phyloP scores from a whole-genome alignment of 495 filamentous ascomycete genomes.

The Choiromyces venosus region DNA sequence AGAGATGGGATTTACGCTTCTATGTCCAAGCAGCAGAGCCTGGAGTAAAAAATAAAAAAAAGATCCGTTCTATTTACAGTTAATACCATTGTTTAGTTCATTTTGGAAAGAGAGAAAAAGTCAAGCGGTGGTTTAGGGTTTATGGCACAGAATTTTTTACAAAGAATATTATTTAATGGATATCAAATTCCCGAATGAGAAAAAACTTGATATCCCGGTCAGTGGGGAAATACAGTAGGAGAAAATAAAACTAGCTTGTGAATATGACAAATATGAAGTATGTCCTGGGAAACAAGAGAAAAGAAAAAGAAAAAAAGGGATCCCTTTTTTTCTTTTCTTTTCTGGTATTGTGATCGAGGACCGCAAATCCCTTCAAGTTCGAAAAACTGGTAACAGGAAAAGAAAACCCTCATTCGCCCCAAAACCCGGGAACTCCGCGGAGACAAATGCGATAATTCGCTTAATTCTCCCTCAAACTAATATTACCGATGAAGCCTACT shows the following conservation, averaged over 20 bases:
- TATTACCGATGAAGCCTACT: background rate
- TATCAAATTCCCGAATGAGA: background rate
- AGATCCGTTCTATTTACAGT: background rate
- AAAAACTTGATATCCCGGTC: background rate
- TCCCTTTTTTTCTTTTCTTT: too few species aligned
- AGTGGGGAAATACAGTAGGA: background rate
- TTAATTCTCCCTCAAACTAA: background rate
- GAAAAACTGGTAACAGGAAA: background rate
- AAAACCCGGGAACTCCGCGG: background rate
- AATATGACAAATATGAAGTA: background rate
- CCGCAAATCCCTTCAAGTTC: background rate
- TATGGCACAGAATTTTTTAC: background rate
- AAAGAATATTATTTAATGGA: background rate
- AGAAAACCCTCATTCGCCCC: background rate
- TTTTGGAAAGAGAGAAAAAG: background rate
- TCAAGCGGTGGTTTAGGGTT: background rate
- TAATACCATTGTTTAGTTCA: background rate
- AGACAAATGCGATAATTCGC: background rate
- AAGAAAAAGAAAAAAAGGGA: background rate
- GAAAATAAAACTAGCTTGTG: background rate
- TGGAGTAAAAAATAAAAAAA: background rate
- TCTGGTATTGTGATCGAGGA: background rate
- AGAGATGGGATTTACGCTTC: slow-evolving; percentile 29
- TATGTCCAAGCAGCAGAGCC: slow-evolving; percentile 30
- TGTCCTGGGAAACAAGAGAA: background rate